phyloP scores from a whole-genome alignment of 345 rosid genomes.

The Anastatica hierochuntica region DNA sequence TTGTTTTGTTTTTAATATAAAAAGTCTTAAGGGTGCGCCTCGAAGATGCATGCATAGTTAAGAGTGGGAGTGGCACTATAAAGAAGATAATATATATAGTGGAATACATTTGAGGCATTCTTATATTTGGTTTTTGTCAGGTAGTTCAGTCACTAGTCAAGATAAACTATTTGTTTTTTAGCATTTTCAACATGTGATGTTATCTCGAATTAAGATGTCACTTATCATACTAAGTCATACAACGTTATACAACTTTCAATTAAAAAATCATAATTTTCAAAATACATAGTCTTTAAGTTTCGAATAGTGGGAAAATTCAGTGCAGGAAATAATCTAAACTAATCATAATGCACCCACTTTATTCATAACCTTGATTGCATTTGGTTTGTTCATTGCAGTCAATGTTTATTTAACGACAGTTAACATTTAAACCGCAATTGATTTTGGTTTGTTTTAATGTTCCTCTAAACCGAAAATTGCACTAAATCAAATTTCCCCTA shows the following conservation, averaged over 20 bases:
- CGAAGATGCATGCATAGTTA: constrained; percentile 23
- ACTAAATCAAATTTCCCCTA: no score
- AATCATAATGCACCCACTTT: no score
- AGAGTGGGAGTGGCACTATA: constrained; percentile 24
- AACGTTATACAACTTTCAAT: constrained; percentile 1
- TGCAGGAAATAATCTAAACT: no score
- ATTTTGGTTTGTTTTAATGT: no score
- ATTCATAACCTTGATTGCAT: no score
- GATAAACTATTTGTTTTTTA: not conserved
- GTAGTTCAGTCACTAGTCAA: constrained; percentile 17
- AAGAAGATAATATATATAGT: constrained; percentile 16
- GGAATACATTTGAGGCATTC: not conserved
- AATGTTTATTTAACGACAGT: no score
- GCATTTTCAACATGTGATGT: constrained; percentile 15
- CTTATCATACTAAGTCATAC: not conserved
- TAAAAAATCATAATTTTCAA: not conserved
- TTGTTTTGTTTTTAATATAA: not conserved
- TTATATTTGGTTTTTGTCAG: constrained; percentile 10
- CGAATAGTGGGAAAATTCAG: no score
- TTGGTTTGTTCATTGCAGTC: no score
- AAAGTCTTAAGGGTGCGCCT: constrained; percentile 12
- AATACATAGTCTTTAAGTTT: no score
- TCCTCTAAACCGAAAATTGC: no score
- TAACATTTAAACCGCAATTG: no score
- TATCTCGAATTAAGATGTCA: not conserved